phyloP scores from a whole-genome alignment of 139 green algal genomes.

The Tetraselmis striata region DNA sequence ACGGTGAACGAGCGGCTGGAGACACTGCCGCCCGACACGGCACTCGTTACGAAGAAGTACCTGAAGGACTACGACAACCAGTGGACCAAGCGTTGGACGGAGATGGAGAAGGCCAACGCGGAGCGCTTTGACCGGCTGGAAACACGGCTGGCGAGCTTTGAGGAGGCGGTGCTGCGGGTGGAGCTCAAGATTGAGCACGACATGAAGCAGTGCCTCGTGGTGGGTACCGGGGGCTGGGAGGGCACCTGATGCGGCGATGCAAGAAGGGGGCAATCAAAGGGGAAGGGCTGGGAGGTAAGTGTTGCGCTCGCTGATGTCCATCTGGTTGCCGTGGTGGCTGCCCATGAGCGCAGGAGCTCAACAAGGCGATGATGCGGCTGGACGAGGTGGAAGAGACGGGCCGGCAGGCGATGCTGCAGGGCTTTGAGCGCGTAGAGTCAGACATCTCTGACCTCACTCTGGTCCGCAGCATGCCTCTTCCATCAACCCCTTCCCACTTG shows the following conservation, averaged over 20 bases:
- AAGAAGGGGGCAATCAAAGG: too few relatives aligned
- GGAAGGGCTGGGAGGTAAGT: too few relatives aligned
- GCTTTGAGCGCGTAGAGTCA: neutral
- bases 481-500: neutral
- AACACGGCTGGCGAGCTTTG: neutral
- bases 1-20: neutral
- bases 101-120: neutral
- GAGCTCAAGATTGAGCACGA: neutral
- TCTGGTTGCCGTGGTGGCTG: too few relatives aligned
- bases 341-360: neutral
- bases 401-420: neutral
- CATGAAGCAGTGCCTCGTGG: neutral
- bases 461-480: neutral
- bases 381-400: neutral
- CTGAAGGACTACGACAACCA: neutral
- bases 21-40: neutral
- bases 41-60: neutral
- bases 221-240: too few relatives aligned
- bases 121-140: neutral
- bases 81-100: neutral
- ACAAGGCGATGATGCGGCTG: neutral
- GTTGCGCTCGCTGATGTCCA: too few relatives aligned
- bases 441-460: neutral
- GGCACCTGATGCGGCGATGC: too few relatives aligned
- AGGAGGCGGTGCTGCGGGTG: neutral